Evolutionary conservation across 768 basidiomycete species (phyloP).

Genomic region (Leccinum pellstonianum): DNA sequence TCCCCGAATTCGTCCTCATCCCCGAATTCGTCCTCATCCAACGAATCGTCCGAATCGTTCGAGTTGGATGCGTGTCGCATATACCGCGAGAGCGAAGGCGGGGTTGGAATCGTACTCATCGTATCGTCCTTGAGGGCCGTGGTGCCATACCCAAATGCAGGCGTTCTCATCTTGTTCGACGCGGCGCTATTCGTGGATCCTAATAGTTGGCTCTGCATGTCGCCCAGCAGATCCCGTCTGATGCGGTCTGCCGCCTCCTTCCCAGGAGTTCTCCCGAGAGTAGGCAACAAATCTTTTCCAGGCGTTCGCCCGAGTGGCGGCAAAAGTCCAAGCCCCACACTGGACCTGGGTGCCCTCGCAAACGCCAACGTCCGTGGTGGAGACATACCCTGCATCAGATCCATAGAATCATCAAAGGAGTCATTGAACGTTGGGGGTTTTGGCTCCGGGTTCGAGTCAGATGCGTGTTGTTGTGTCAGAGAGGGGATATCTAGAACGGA

Average conservation of each 20-base stretch:
- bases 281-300: constrained; percentile 46
- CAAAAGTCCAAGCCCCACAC: constrained; percentile 31
- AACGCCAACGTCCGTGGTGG: constrained; percentile 57
- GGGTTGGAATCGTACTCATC: constrained; percentile 66
- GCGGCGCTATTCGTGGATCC: constrained; percentile 15
- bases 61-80: constrained; percentile 53
- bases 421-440: constrained; percentile 34
- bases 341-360: constrained; percentile 39
- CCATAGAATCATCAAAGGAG: constrained; percentile 40
- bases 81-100: constrained; percentile 72
- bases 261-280: constrained; percentile 62
- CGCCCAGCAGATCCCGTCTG: constrained; percentile 58
- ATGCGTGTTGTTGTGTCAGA: constrained; percentile 34
- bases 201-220: constrained; percentile 41
- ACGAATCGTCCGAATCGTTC: constrained; percentile 58
- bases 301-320: constrained; percentile 61
- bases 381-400: constrained; percentile 44
- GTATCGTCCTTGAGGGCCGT: constrained; percentile 47
- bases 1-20: constrained; percentile 40
- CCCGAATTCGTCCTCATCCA: constrained; percentile 40
- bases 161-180: constrained; percentile 26
- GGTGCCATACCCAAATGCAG: constrained; percentile 29
- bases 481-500: constrained; percentile 50
- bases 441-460: constrained; percentile 44
- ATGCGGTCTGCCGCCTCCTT: constrained; percentile 73